A percentile compares a stretch with the other conserved stretches of the same genome.
phyloP scores from a whole-genome alignment of 2,329 filamentous ascomycete genomes.

The Lachnellula subtilissima region DNA sequence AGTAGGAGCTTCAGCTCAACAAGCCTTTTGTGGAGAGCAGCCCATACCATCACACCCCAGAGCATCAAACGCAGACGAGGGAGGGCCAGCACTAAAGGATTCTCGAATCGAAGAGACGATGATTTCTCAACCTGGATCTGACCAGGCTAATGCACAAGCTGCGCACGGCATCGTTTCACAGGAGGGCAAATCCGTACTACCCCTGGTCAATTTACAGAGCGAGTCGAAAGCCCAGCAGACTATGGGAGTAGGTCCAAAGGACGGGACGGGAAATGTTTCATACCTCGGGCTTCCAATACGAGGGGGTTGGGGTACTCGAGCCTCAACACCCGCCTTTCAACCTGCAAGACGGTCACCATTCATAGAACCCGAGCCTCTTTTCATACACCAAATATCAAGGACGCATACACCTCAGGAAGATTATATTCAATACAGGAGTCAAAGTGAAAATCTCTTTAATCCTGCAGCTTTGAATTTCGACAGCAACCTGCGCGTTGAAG shows the following conservation, averaged over 20 bases:
- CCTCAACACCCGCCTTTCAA: not conserved
- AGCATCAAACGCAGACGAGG: not conserved
- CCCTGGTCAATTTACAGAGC: not conserved
- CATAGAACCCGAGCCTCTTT: not conserved
- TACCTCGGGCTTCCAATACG: conserved; percentile 6
- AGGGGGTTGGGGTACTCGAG: conserved; percentile 4
- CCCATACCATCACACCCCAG: not conserved
- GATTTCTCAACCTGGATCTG: not conserved
- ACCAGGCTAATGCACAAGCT: not conserved
- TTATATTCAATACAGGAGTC: not conserved
- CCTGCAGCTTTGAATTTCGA: not conserved
- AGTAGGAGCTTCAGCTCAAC: not conserved
- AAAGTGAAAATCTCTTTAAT: not conserved
- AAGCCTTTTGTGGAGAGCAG: not conserved
- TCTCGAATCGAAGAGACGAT: not conserved
- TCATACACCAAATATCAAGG: conserved; percentile 7
- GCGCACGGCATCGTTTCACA: not conserved
- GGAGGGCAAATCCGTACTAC: not conserved
- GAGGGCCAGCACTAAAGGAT: not conserved
- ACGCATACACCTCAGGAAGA: not conserved
- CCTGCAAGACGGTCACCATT: not conserved
- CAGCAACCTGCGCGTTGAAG: not conserved
- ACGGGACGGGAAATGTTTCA: not conserved
- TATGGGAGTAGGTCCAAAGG: not conserved
- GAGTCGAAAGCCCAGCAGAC: not conserved